Evolutionary conservation across 768 basidiomycete species (phyloP), one percentile per base, ranked within the genome.

Genomic region (Boletus rufocinnamomeus): DNA sequence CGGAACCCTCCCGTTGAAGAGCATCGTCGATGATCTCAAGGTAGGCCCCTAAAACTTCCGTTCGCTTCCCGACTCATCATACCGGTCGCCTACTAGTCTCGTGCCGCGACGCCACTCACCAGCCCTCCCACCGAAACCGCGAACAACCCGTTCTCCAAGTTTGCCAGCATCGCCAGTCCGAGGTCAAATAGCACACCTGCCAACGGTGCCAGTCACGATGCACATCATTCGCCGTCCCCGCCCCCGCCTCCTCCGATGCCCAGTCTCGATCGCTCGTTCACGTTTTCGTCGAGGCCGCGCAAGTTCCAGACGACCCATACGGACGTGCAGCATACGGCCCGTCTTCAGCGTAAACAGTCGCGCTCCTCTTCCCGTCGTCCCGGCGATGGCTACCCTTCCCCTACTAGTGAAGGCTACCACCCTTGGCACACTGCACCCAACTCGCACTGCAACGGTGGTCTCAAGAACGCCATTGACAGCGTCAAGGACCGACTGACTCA

Each of bases 21-120:
- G 89, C 61, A 91, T 93, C 62, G 87, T 93, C 48, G 89, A 92
- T 5, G 91, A 92, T 73, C 79, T 92, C 54, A 89, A 87, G 78
- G 85, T 84, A 56, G 16, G 73, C 7, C 37, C 19, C 50, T 48
- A 5, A 38, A n/a, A 7, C 16, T 0, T 8, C 4, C 5, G 3
- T 35, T 38, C 21, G 7, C 35, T 44, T 55, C 38, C 50, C 51
- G 2, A 19, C 56, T 58, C 50, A 59, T 6, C 16, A 2, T 43
- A 8, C 30, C n/a, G n/a, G 23, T 44, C 40, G 5, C 17, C 2
- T 9, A 2, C 41, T 1, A 74, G 72, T 74, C 73, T 60, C 85
- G 77, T 56, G 72, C 61, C 63, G 77, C 71, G 43, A 76, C 72
- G 30, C 84, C 65, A 63, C 79, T 58, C 71, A 79, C 57, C 52